A percentile compares a stretch with the other conserved stretches of the same genome.
Evolutionary conservation across 1,284 basidiomycete species (phyloP).

Genomic region (Albatrellus sp.): DNA sequence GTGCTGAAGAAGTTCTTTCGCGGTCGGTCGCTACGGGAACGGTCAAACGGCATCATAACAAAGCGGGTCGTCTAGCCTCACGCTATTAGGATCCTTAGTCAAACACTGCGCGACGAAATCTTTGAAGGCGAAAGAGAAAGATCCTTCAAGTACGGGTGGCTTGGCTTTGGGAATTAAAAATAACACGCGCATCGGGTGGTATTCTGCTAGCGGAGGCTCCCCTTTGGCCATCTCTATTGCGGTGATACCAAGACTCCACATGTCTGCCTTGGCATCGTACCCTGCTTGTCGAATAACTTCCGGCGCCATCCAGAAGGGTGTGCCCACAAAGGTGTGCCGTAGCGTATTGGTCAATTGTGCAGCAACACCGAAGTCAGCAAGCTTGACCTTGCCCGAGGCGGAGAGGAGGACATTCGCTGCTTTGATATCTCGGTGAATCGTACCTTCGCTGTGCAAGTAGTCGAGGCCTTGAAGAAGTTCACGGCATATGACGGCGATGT

Average conservation of each 20-base stretch:
- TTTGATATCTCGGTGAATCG: slow-evolving; percentile 98
- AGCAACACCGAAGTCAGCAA: slow-evolving; percentile 95
- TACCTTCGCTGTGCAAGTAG: slow-evolving; percentile 89
- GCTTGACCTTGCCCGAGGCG: slow-evolving; percentile 85
- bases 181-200: slow-evolving; percentile 92
- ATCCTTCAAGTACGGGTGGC: slow-evolving; percentile 80
- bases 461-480: slow-evolving; percentile 91
- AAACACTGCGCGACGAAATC: slow-evolving; percentile 88
- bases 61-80: slow-evolving; percentile 24
- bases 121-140: slow-evolving; percentile 79
- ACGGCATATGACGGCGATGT: slow-evolving; percentile 90
- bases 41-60: slow-evolving; percentile 9
- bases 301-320: slow-evolving; percentile 97
- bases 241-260: slow-evolving; percentile 96
- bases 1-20: slow-evolving; percentile 86
- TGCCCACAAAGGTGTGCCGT: slow-evolving; percentile 90
- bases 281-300: slow-evolving; percentile 96
- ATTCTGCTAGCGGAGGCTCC: slow-evolving; percentile 86
- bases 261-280: slow-evolving; percentile 92
- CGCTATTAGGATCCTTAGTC: slow-evolving; percentile 80
- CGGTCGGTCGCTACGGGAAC: slow-evolving; percentile 63
- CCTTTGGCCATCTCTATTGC: slow-evolving; percentile 94
- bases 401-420: slow-evolving; percentile 93
- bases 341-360: slow-evolving; percentile 83
- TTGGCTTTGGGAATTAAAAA: slow-evolving; percentile 96